These are phyloP conservation scores for Dioscorea zingiberensis DNA, from an alignment of 106 monocot species.

Conservation along the genomic window DNA sequence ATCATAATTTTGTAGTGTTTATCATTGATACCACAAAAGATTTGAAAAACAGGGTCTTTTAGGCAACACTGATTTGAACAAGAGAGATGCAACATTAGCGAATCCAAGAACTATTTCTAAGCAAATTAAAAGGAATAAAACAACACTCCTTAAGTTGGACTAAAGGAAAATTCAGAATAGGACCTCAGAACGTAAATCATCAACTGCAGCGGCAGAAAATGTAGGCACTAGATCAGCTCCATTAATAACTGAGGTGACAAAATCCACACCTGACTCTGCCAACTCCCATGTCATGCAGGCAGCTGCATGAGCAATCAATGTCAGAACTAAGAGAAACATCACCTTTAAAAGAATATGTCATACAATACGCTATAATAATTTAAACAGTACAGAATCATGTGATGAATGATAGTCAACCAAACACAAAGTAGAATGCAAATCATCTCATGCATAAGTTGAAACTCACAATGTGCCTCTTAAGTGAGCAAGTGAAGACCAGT, in stretches of 20 bases:
- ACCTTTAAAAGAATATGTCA: background rate
- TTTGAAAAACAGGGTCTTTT: no score
- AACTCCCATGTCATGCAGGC: slow-evolving; percentile 99
- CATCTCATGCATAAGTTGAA: no score
- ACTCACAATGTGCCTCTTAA: no score
- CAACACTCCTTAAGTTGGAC: no score
- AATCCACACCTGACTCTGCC: slow-evolving; percentile 84
- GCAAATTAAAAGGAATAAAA: no score
- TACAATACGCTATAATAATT: background rate
- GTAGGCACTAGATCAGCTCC: slow-evolving; percentile 95
- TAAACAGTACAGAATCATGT: background rate
- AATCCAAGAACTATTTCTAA: no score
- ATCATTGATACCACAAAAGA: no score
- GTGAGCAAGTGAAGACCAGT: no score
- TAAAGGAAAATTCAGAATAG: background rate
- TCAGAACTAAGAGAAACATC: background rate
- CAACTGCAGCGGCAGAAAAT: slow-evolving; percentile 94
- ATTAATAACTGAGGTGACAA: slow-evolving; percentile 94
- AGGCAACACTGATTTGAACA: no score
- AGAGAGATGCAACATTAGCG: no score
- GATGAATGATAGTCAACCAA: background rate
- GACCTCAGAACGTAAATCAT: slow-evolving; percentile 95
- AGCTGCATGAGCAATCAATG: slow-evolving; percentile 39
- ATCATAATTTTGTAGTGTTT: no score
- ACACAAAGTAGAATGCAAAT: no score